Evolutionary conservation across 352 stramenopile species (phyloP), one percentile per base, ranked within the genome.

Genomic region (Plasmopara viticola): DNA sequence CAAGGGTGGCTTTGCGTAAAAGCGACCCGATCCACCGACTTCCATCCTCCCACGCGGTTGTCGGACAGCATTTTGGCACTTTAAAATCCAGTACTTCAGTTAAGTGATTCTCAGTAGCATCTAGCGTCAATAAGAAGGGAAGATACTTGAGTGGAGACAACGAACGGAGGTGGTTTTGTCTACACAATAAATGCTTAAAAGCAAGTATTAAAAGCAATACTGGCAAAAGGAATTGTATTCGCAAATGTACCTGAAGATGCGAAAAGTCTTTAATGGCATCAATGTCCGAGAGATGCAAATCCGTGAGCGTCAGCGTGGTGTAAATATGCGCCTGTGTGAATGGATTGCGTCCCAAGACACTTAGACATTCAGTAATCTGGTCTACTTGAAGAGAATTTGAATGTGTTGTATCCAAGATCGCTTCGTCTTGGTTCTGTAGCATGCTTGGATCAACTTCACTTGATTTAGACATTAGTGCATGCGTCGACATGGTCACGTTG

Each of bases 261-360:
- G 60, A 62, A 44, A 86, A 89, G 15, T 74, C 70, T 6, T 55
- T 53, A 15, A 87, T 60, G 0, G 52, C 56, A 2, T 63, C 33
- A n/a, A 89, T 51, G 52, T 87, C 62, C 0, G 53, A 51, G 25
- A 87, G 65, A 18, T 60, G 49, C 5, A 85, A 62, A 18, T 46
- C 48, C 10, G 43, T 51, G 2, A 89, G 67, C 18, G 63, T 67
- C 13, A 69, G 70, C 5, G 73, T 87, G 8, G 79, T 90, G 60
- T 67, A 87, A 28, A 90, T 64, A 35, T 82, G 76, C 20, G 60
- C 64, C 14, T 82, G 69, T 1, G 75, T 78, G 63, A 81, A 87
- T 40, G 79, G 79, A 34, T 87, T 78, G 51, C 68, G 75, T 6
- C 79, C 74, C 6, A 90, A 39, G 10, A 80, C 64, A 41, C 74